Evolutionary conservation across 306 rosid species (phyloP), one percentile per base, ranked within the genome.

Genomic region (Alnus rubra): DNA sequence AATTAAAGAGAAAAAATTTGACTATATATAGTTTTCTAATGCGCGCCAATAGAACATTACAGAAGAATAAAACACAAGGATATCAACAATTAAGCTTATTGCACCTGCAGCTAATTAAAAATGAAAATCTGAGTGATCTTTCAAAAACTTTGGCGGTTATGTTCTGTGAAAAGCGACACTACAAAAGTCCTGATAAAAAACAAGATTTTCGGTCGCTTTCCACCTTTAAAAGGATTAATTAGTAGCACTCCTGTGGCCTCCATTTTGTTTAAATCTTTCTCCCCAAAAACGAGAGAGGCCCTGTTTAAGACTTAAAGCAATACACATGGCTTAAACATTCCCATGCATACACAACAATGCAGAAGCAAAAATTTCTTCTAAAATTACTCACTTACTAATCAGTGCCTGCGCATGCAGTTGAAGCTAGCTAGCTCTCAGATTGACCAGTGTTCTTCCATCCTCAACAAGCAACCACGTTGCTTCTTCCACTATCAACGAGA

Each of bases 341-440:
- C 44, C 44, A 39, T 48, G 2, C 51, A 58, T 58, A 19, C 64
- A 58, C 35, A n/a, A 18, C 3, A 42, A 48, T 42, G 23, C 15
- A 72, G 5, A 28, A 45, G 10, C 47, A 28, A 1, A 18, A 35
- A 47, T 76, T 63, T 64, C n/a, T n/a, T 60, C 63, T 45, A 58
- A 15, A 48, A 16, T 33, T 48, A 30, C 72, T 48, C 37, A 42
- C 19, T 33, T 77, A 59, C 65, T 23, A 12, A 59, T 59, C 37
- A 28, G 7, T 10, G 4, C 37, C n/a, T 9, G 30, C 39, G 44
- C 44, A 3, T 10, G 65, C 6, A 59, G 65, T 59, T 59, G 65
- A 59, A 59, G 64, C 28, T 23, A 23, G 28, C 28, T 23, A 23
- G 28, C 78, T 75, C 15, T 58, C 74, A 79, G 54, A 54, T 56